These are phyloP conservation scores for Coemansia sp. DNA, from an alignment of 192 early-diverging fungal species.

Conservation along the genomic window DNA sequence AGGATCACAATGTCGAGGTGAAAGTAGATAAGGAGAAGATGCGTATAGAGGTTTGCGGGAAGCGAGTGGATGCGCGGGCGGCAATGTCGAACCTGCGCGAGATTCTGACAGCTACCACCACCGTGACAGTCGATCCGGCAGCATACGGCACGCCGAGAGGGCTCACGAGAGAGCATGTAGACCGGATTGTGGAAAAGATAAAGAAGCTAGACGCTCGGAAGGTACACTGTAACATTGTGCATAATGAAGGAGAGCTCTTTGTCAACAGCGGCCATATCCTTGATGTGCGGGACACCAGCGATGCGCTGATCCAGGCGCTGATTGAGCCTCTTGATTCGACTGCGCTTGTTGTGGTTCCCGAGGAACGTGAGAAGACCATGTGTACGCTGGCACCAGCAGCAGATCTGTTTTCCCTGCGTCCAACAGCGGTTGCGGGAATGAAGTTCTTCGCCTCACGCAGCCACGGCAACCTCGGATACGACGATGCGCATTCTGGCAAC, in stretches of 20 bases:
- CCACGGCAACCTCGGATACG: neutral
- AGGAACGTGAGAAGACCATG: neutral
- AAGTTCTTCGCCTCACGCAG: slow-evolving; percentile 7
- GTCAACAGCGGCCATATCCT: slow-evolving; percentile 22
- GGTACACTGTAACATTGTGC: slow-evolving; percentile 6
- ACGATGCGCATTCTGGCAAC: slow-evolving; percentile 10
- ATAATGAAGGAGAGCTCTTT: slow-evolving; percentile 26
- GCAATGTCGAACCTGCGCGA: slow-evolving; percentile 42
- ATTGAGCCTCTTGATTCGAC: slow-evolving; percentile 19
- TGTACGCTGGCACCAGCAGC: slow-evolving; percentile 20
- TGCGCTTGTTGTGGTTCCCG: slow-evolving; percentile 24
- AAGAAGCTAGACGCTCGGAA: neutral
- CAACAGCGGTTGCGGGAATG: slow-evolving; percentile 12
- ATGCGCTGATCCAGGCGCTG: slow-evolving; percentile 33
- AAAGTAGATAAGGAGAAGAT: neutral
- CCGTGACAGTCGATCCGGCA: slow-evolving; percentile 22
- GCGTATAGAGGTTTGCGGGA: slow-evolving; percentile 19
- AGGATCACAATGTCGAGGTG: slow-evolving; percentile 27
- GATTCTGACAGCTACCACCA: slow-evolving; percentile 21
- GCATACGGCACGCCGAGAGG: slow-evolving; percentile 18
- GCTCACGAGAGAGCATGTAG: slow-evolving; percentile 17
- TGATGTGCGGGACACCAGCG: slow-evolving; percentile 30
- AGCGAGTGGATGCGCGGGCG: slow-evolving; percentile 24
- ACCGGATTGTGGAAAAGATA: neutral
- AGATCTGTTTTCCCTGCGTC: slow-evolving; percentile 26